Evolutionary conservation across 805 yeast species (phyloP).

Genomic region (Metschnikowia picachoensis): DNA sequence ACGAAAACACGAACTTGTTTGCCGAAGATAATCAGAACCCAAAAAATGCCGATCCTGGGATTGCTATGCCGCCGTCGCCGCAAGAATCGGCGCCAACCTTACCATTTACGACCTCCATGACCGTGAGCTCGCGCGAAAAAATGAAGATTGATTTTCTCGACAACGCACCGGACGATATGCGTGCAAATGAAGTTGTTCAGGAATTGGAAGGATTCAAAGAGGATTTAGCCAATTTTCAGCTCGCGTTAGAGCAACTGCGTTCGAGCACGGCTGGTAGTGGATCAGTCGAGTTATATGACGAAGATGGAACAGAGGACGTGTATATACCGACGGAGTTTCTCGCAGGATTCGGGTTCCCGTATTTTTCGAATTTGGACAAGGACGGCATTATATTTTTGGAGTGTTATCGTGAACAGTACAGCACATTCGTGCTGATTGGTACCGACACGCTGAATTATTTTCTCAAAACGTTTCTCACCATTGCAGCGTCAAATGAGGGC

Average conservation of each 20-base stretch:
- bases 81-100: too few species aligned
- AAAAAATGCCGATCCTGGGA: too few species aligned
- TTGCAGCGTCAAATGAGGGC: slow-evolving; percentile 15
- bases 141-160: slow-evolving; percentile 6
- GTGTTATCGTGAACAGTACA: slow-evolving; percentile 17
- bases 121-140: slow-evolving; percentile 1
- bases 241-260: slow-evolving; percentile 13
- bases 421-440: slow-evolving; percentile 18
- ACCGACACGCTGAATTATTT: slow-evolving; percentile 19
- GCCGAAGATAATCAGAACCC: too few species aligned
- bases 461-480: slow-evolving; percentile 18
- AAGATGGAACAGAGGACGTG: not conserved
- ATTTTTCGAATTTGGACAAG: slow-evolving; percentile 9
- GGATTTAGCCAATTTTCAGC: slow-evolving; percentile 15
- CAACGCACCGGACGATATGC: slow-evolving; percentile 2
- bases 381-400: slow-evolving; percentile 19
- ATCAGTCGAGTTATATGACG: not conserved
- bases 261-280: not conserved
- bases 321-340: slow-evolving; percentile 5
- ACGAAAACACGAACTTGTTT: too few species aligned
- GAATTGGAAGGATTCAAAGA: slow-evolving; percentile 15
- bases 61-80: too few species aligned
- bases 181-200: slow-evolving; percentile 10
- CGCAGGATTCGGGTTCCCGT: slow-evolving; percentile 6
- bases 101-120: too few species aligned